These are phyloP conservation scores for Pythium insidiosum DNA, from an alignment of 352 stramenopile species.

Conservation along the genomic window DNA sequence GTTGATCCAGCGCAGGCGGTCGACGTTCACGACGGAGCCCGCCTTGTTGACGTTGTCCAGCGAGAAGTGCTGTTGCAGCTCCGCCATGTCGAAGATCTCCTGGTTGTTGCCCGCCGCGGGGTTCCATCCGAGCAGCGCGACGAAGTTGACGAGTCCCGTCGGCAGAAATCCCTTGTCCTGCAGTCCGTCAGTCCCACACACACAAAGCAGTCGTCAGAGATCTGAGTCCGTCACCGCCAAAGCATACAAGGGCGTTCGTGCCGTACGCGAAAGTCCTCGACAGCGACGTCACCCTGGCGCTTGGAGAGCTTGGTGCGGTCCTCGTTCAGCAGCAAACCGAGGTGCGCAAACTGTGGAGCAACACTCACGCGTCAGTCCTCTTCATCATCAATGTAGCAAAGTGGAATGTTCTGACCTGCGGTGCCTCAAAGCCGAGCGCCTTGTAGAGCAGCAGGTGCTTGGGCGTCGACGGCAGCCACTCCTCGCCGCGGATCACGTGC, in stretches of 20 bases:
- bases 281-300: constrained; percentile 95
- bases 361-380: not conserved
- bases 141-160: constrained; percentile 96
- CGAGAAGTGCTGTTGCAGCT: constrained; percentile 84
- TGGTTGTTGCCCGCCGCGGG: constrained; percentile 92
- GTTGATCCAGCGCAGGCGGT: constrained; percentile 86
- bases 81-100: constrained; percentile 94
- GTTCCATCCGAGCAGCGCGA: constrained; percentile 97
- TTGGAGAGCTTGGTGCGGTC: constrained; percentile 98
- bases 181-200: too few species aligned
- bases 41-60: constrained; percentile 86
- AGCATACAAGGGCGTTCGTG: not conserved
- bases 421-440: constrained; percentile 66
- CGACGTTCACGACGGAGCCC: constrained; percentile 81
- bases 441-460: constrained; percentile 91
- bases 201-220: not conserved
- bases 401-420: too few species aligned
- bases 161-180: constrained; percentile 93
- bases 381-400: too few species aligned
- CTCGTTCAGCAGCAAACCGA: constrained; percentile 94
- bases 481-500: constrained; percentile 96
- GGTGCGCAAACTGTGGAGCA: constrained; percentile 67
- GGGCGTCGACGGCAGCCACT: constrained; percentile 89
- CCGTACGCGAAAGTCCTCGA: constrained; percentile 93
- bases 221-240: not conserved